Evolutionary conservation across 352 stramenopile genomes (phyloP).

Genomic region (Plasmopara halstedii): DNA sequence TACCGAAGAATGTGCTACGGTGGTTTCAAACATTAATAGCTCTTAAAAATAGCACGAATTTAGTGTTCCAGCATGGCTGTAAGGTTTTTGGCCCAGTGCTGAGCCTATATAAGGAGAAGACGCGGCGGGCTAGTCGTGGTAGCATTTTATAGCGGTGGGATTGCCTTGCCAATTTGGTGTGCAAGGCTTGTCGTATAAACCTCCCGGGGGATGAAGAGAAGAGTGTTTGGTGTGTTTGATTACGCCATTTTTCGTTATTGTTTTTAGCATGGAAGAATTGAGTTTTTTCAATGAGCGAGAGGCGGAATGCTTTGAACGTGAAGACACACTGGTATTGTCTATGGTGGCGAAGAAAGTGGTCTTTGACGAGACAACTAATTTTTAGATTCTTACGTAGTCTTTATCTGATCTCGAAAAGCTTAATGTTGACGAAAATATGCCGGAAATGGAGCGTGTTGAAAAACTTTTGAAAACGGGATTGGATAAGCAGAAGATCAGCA

Average conservation of each 20-base stretch:
- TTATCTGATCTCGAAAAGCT: conserved; percentile 79
- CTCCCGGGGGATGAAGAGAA: conserved; percentile 36
- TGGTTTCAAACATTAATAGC: conserved; percentile 13
- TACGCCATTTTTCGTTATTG: conserved; percentile 11
- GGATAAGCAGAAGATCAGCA: conserved; percentile 76
- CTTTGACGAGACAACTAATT: not conserved
- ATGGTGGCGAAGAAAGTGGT: not conserved
- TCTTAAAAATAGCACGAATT: conserved; percentile 22
- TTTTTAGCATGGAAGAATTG: conserved; percentile 63
- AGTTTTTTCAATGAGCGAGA: conserved; percentile 79
- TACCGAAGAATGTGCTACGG: conserved; percentile 1
- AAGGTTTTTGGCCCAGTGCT: not conserved
- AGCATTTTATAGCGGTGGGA: conserved; percentile 9
- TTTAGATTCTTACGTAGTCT: conserved; percentile 26
- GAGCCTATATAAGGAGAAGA: conserved; percentile 22
- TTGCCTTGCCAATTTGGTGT: conserved; percentile 1
- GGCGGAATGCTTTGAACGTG: conserved; percentile 75
- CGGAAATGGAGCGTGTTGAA: conserved; percentile 71
- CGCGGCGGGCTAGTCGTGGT: conserved; percentile 6
- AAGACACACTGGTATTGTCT: conserved; percentile 57
- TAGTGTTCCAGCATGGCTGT: conserved; percentile 5
- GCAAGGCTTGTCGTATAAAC: conserved; percentile 4
- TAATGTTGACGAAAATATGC: conserved; percentile 79
- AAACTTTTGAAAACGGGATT: conserved; percentile 69
- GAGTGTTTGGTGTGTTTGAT: conserved; percentile 9